phyloP scores from a whole-genome alignment of 148 eudicot genomes.

The Chenopodium formosanum region DNA sequence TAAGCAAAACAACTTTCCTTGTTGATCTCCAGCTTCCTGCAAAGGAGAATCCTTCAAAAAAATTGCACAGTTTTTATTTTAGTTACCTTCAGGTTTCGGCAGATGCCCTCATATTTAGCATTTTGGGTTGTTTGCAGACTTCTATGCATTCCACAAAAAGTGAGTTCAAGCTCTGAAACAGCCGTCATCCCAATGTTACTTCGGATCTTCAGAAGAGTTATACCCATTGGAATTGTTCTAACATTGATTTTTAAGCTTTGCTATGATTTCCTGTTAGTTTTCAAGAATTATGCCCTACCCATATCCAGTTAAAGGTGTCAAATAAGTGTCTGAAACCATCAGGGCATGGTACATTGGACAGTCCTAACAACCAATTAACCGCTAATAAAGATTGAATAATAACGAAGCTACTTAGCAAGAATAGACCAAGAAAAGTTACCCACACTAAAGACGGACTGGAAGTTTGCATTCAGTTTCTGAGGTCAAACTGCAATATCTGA shows the following conservation, averaged over 20 bases:
- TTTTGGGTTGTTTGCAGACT: slow-evolving; percentile 15
- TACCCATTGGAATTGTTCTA: background rate
- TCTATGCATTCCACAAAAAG: slow-evolving; percentile 16
- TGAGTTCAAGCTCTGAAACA: slow-evolving; percentile 21
- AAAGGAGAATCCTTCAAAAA: slow-evolving; percentile 20
- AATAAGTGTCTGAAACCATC: background rate
- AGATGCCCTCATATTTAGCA: slow-evolving; percentile 22
- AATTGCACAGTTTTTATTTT: background rate
- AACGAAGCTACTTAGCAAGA: slow-evolving; percentile 18
- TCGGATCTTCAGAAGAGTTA: slow-evolving; percentile 1
- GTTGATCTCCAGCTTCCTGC: slow-evolving; percentile 24
- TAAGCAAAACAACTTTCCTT: slow-evolving; percentile 15
- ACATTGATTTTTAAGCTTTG: background rate
- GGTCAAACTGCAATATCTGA: slow-evolving; percentile 21
- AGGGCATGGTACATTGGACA: background rate
- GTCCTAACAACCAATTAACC: background rate
- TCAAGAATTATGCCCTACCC: background rate
- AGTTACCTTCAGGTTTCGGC: slow-evolving; percentile 32
- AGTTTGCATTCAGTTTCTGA: slow-evolving; percentile 24
- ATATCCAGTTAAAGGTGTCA: background rate
- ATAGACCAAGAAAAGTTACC: slow-evolving; percentile 31
- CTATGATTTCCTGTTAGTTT: background rate
- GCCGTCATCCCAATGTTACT: slow-evolving; percentile 8
- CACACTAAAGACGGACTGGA: slow-evolving; percentile 26
- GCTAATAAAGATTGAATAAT: background rate